Evolutionary conservation across 768 basidiomycete genomes (phyloP), one percentile per base, ranked within the genome.

Genomic region (Megacollybia marginata): DNA sequence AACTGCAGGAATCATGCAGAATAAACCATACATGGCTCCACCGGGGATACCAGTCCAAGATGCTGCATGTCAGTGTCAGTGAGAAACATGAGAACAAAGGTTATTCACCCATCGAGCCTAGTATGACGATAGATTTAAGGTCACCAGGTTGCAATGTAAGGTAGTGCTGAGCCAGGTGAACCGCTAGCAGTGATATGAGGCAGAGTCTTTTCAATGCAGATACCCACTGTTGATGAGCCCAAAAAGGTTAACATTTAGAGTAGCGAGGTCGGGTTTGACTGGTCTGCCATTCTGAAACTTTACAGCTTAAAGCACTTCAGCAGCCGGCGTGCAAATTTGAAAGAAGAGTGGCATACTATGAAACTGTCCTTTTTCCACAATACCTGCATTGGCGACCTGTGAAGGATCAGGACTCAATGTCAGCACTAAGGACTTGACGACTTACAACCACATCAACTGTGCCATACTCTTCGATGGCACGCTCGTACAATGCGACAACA

Each of bases 401-500:
- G 44, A 42, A 32, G 11, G 9, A 32, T 34, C 51, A n/a, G 23
- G 33, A 46, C n/a, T 46, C n/a, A 31, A 35, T 47, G 18, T 43
- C 23, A 28, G 36, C 44, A 28, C n/a, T 12, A 38, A 11, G 33
- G 28, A 52, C 32, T 46, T 15, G 20, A 32, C 19, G 42, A 55
- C 73, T 38, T 52, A 80, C 76, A 49, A 81, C 79, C 46, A 80
- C 62, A 53, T 81, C 78, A 4, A 82, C 76, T 2, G 71, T 57
- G 42, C 73, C 76, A 55, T 67, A 80, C 46, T 59, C 66, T 20
- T 65, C 52, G 18, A 76, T 62, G 3, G 77, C 75, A 31, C 71
- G 59, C 48, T 79, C 74, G 53, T 80, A 82, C 56, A 81, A 53
- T 4, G 68, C 64, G 8, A 76, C 68, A 48, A 75, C 74, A 44